phyloP scores from a whole-genome alignment of 208 protist species.

The Trypanosoma melophagium region DNA sequence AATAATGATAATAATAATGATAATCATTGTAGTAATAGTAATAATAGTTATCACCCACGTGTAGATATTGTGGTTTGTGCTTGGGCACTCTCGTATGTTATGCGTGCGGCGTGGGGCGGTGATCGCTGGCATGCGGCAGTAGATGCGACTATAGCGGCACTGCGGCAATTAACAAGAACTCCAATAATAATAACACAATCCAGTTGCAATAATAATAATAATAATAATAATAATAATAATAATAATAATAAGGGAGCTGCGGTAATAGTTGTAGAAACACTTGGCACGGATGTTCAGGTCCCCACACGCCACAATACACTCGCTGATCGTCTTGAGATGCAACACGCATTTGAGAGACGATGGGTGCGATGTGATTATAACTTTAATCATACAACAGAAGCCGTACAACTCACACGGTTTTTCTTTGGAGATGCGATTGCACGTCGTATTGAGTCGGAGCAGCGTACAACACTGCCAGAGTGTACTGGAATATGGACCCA shows the following conservation, averaged over 20 bases:
- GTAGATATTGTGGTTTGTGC: slow-evolving; percentile 70
- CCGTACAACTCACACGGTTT: slow-evolving; percentile 62
- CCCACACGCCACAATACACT: slow-evolving; percentile 74
- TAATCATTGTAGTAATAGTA: no score
- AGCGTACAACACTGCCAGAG: slow-evolving; percentile 49
- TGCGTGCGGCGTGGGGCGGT: slow-evolving; percentile 72
- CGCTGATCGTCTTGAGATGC: slow-evolving; percentile 51
- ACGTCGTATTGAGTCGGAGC: slow-evolving; percentile 11
- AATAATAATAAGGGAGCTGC: slow-evolving; percentile 25
- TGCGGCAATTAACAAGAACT: slow-evolving; percentile 20
- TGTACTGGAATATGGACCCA: slow-evolving; percentile 83
- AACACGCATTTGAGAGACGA: slow-evolving; percentile 51
- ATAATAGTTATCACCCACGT: slow-evolving; percentile 34
- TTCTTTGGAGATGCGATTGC: slow-evolving; percentile 72
- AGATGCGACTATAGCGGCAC: slow-evolving; percentile 40
- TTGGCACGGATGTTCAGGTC: slow-evolving; percentile 53
- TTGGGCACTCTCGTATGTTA: slow-evolving; percentile 86
- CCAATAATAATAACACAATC: background rate
- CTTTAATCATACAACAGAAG: slow-evolving; percentile 54
- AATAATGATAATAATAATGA: no score
- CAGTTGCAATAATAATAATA: background rate
- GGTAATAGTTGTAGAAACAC: slow-evolving; percentile 78
- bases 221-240: background rate
- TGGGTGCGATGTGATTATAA: slow-evolving; percentile 86
- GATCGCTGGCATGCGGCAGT: slow-evolving; percentile 64